Percentiles rank a stretch among this genome's conserved stretches.
Evolutionary conservation across 345 rosid species (phyloP).

Genomic region (Dipteronia dyeriana): DNA sequence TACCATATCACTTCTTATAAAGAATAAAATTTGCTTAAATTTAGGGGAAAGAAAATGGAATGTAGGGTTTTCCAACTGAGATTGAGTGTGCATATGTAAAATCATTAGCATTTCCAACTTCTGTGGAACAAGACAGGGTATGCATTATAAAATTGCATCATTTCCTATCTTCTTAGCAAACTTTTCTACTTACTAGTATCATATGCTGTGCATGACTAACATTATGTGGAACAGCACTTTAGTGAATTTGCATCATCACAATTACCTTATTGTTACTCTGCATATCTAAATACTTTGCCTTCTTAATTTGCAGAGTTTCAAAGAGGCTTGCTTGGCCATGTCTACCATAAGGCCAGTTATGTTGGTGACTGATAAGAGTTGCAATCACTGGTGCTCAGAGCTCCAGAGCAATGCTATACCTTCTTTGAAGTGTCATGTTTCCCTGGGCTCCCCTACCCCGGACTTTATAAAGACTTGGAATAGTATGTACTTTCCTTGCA

Average conservation of each 20-base stretch:
- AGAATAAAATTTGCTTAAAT: conserved; percentile 4
- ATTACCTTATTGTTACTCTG: neutral
- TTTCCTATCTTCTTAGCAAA: neutral
- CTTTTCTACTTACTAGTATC: neutral
- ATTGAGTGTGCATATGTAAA: neutral
- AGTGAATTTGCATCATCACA: neutral
- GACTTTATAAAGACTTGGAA: conserved; percentile 26
- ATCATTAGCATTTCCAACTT: neutral
- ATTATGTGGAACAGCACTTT: neutral
- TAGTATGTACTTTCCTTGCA: conserved; percentile 30
- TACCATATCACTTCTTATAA: neutral
- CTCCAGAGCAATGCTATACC: conserved; percentile 37
- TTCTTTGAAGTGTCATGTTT: conserved; percentile 67
- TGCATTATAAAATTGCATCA: neutral
- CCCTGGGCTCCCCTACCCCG: conserved; percentile 41
- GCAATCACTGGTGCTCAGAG: conserved; percentile 45
- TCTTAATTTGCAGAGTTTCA: conserved; percentile 49
- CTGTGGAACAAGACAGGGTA: neutral
- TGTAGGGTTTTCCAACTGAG: neutral
- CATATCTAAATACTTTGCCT: neutral
- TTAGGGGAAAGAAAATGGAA: neutral
- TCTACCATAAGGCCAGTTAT: conserved; percentile 52
- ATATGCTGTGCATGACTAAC: neutral
- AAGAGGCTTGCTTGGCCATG: conserved; percentile 71
- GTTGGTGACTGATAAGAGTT: conserved; percentile 68